phyloP scores from a whole-genome alignment of 2,329 filamentous ascomycete genomes.

The Thelonectria discophora region DNA sequence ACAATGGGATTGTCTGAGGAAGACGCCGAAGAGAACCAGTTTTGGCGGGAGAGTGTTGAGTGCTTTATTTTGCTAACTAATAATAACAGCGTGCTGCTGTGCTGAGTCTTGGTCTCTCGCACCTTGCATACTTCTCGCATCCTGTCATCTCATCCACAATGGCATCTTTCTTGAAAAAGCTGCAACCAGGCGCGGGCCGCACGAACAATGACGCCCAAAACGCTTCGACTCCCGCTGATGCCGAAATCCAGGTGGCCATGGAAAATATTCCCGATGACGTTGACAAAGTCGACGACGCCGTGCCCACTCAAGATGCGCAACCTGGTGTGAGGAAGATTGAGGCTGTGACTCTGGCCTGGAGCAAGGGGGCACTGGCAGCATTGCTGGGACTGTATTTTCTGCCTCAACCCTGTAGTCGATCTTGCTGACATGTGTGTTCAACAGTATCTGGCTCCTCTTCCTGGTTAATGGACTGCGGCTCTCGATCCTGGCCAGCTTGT shows the following conservation, averaged over 20 bases:
- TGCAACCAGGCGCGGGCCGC: background rate
- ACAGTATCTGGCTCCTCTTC: conserved; percentile 58
- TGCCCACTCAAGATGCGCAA: conserved; percentile 40
- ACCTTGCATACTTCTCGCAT: background rate
- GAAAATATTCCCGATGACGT: background rate
- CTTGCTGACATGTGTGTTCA: conserved; percentile 14
- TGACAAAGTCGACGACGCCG: conserved; percentile 5
- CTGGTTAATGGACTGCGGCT: conserved; percentile 60
- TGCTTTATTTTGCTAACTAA: background rate
- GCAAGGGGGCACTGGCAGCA: conserved; percentile 47
- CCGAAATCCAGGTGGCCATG: background rate
- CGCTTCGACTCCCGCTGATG: background rate
- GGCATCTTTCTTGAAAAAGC: background rate
- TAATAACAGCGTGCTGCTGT: background rate
- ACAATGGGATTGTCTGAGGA: background rate
- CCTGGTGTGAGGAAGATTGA: conserved; percentile 53
- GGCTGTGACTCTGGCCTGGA: conserved; percentile 53
- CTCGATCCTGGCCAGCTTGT: conserved; percentile 52
- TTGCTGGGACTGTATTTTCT: conserved; percentile 46
- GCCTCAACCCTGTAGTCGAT: background rate
- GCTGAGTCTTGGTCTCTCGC: background rate
- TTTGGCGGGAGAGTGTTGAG: background rate
- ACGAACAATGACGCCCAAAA: background rate
- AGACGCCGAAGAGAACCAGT: background rate
- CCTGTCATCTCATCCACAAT: background rate